Conservation (phyloP, 1,139 yeast genomes). For the Saccharomyces hybrid region DNA sequence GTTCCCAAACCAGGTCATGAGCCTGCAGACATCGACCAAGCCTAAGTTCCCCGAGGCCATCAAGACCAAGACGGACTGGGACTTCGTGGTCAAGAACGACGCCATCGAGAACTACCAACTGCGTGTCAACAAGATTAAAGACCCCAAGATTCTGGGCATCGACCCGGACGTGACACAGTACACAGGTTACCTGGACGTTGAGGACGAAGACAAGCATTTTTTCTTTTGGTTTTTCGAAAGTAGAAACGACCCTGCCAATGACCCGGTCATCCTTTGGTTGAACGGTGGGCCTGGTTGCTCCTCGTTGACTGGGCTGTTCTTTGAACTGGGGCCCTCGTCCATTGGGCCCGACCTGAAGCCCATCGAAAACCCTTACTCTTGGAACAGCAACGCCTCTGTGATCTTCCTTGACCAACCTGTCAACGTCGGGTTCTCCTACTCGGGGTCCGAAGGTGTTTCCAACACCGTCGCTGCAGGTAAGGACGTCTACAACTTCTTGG, state of each 20-base stretch:
- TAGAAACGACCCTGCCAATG: slow-evolving; percentile 78
- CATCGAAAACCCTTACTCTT: slow-evolving; percentile 66
- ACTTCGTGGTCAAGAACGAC: slow-evolving; percentile 42
- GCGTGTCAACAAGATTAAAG: slow-evolving; percentile 46
- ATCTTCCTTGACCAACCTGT: slow-evolving; percentile 94
- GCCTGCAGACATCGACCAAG: not conserved
- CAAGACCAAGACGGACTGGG: slow-evolving; percentile 38
- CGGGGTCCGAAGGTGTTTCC: slow-evolving; percentile 48
- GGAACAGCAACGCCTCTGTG: slow-evolving; percentile 86
- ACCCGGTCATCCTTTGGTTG: slow-evolving; percentile 81
- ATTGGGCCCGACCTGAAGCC: slow-evolving; percentile 60
- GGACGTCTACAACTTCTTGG: slow-evolving; percentile 87
- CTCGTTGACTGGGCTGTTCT: slow-evolving; percentile 81
- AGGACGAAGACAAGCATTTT: slow-evolving; percentile 75
- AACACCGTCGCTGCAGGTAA: slow-evolving; percentile 84
- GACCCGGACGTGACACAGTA: slow-evolving; percentile 70
- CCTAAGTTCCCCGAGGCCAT: not conserved
- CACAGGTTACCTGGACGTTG: slow-evolving; percentile 81
- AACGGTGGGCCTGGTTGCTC: slow-evolving; percentile 93
- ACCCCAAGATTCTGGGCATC: slow-evolving; percentile 57
- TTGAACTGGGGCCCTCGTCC: slow-evolving; percentile 82
- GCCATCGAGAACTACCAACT: slow-evolving; percentile 49
- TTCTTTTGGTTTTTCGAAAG: slow-evolving; percentile 85
- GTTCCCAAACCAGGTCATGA: not conserved
- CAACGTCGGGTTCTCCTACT: slow-evolving; percentile 86